phyloP scores from a whole-genome alignment of 495 filamentous ascomycete species.

The Hyaloscypha hepaticicola region DNA sequence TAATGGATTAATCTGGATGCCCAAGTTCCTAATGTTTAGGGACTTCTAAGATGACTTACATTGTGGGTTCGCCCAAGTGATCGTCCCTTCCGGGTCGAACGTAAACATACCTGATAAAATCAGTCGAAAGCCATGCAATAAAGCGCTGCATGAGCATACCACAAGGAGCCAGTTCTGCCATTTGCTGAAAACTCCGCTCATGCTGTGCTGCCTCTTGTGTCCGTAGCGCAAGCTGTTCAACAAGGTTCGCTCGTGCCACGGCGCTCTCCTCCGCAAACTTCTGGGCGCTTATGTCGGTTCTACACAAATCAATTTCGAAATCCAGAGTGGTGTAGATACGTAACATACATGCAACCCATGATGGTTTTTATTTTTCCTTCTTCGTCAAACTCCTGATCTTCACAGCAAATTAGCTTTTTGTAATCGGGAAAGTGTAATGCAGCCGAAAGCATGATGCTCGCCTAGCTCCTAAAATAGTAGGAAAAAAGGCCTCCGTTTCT shows the following conservation, averaged over 20 bases:
- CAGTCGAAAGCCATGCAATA: background rate
- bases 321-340: background rate
- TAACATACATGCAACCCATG: conserved; percentile 29
- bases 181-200: conserved; percentile 67
- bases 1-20: background rate
- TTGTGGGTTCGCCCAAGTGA: conserved; percentile 60
- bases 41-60: conserved; percentile 10
- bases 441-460: too few species aligned
- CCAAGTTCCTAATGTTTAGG: background rate
- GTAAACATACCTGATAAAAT: conserved; percentile 63
- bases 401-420: background rate
- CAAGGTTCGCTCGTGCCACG: conserved; percentile 61
- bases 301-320: background rate
- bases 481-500: too few species aligned
- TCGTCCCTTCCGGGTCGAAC: conserved; percentile 55
- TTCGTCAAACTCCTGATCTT: conserved; percentile 28
- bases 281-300: conserved; percentile 25
- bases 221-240: conserved; percentile 59
- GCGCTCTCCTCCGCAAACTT: conserved; percentile 42
- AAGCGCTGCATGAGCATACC: conserved; percentile 1
- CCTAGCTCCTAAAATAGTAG: too few species aligned
- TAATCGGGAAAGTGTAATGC: background rate
- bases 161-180: conserved; percentile 66
- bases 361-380: conserved; percentile 25
- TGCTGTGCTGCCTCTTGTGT: conserved; percentile 67